Base-by-base conservation (phyloP, 805 yeast species). In the Candida sakaeoensis region DNA sequence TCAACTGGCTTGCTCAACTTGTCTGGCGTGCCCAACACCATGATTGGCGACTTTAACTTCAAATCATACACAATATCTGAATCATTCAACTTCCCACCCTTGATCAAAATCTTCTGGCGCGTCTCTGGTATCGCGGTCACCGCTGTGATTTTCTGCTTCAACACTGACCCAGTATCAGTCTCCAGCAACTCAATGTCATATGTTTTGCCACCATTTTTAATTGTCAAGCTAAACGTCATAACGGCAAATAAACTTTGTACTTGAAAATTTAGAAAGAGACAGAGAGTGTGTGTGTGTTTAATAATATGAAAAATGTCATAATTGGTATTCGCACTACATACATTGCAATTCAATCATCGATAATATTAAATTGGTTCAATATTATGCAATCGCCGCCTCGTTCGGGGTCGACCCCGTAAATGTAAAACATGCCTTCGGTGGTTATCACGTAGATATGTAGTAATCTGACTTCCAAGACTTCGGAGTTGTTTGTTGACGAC, bases 11-110 rank as follows among this genome's bases (percentile, higher is more conserved):
- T 72, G 3, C 52, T 39, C 25, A 75, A 77, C 42, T 74, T 69
- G 40, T 85, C 93, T 2, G 96, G 91, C 1, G 97, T 83, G 17
- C 99, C 99, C 41, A 93, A 70, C 42, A 93, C 86, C 95, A 93
- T 85, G 16, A 91, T 69, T 10, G 77, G 68, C 49, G 83, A 85
- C 52, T 83, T 85, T 46, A 90, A 56, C 18, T 70, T 74, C 37
- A 84, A 68, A 3, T 63, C 50, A 8, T 66, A 55, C 39, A 86
- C 61, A 27, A 70, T 65, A n/a, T 65, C 66, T 44, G 84, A 90
- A 61, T 88, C 91, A 40, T 74, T 72, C 52, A 93, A 65, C 58
- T 89, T 95, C 30, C 96, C 96, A 9, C 95, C 91, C 65, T 86
- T 89, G 38, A 88, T 77, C 56, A 93, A 73, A 45, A 90, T 82